Evolutionary conservation across 176 grass and related monocot genomes (phyloP), one percentile per base, ranked within the genome.

Genomic region (Luzula sylvatica): DNA sequence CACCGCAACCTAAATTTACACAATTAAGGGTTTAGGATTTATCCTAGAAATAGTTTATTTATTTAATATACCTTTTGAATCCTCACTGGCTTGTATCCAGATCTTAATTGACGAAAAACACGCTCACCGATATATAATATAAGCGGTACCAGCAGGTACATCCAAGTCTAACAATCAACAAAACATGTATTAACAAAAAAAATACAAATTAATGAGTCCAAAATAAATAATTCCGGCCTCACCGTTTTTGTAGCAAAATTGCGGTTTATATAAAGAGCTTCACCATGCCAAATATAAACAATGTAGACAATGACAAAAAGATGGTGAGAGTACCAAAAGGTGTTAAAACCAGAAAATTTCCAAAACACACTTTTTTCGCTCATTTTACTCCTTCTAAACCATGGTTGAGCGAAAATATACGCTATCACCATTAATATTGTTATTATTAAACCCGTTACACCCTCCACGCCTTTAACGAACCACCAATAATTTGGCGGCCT

Each of bases 261-360:
- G 43, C 74, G 50, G 68, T 74, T 89, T 70, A 98, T 85, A 81
- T 98, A 98, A 32, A 98, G 92, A 55, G 67, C 64, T 21, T 73
- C 54, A 30, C 85, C 92, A 2, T 98, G 85, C 46, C 87, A 78
- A 22, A 90, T 43, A 15, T 82, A 72, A 1, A 75, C 71, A 6
- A 65, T 23, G 42, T 90, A 98, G 11, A 98, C 92, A 52, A 98
- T 7, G 29, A 98, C 60, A 43, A 98, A 98, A 20, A 98, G 85
- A 70, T 98, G 92, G 55, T 98, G 92, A 0, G 92, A 90, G 67
- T 98, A 98, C 92, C 92, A 98, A 43, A 98, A 98, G 15, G 80
- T 82, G 67, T 98, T 98, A 78, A 98, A 98, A 1, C 81, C 81
- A 22, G 77, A 79, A 58, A 90, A 68, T 13, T 57, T 26, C 4